These are phyloP conservation scores for Debaryomycetaceae sp. DNA, from an alignment of 1,139 yeast species.

Conservation along the genomic window DNA sequence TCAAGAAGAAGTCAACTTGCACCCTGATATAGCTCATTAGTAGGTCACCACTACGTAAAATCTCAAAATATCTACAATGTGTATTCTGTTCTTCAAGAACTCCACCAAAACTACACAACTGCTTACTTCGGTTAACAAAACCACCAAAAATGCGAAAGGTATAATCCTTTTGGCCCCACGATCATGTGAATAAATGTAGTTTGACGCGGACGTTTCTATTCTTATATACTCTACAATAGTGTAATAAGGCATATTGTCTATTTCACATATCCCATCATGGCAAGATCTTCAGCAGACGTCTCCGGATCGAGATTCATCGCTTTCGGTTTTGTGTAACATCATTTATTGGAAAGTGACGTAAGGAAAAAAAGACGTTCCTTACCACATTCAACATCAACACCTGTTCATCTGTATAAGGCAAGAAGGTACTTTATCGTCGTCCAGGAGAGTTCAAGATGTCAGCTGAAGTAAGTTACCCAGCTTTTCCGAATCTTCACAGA, in stretches of 20 bases:
- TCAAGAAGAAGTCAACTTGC: conserved; percentile 32
- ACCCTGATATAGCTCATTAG: conserved; percentile 20
- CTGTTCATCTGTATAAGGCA: neutral
- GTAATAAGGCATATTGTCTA: too few species aligned
- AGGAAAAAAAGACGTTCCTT: neutral
- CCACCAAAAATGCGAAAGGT: too few species aligned
- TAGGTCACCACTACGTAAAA: too few species aligned
- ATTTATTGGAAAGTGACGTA: neutral
- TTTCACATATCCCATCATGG: too few species aligned
- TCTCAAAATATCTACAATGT: too few species aligned
- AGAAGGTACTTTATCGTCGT: neutral
- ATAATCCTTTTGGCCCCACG: too few species aligned
- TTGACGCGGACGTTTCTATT: too few species aligned
- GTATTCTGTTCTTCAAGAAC: too few species aligned
- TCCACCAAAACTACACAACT: too few species aligned
- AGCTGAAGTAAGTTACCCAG: conserved; percentile 22
- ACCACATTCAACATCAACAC: neutral
- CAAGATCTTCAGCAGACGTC: neutral
- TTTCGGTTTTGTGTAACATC: neutral
- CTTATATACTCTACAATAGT: too few species aligned
- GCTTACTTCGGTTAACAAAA: too few species aligned
- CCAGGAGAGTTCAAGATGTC: conserved; percentile 14
- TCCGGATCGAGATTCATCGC: neutral
- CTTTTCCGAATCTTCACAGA: neutral
- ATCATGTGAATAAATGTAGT: too few species aligned